Base-by-base conservation (phyloP, 108 stramenopile species). In the Pinguiococcus pyrenoidosus region DNA sequence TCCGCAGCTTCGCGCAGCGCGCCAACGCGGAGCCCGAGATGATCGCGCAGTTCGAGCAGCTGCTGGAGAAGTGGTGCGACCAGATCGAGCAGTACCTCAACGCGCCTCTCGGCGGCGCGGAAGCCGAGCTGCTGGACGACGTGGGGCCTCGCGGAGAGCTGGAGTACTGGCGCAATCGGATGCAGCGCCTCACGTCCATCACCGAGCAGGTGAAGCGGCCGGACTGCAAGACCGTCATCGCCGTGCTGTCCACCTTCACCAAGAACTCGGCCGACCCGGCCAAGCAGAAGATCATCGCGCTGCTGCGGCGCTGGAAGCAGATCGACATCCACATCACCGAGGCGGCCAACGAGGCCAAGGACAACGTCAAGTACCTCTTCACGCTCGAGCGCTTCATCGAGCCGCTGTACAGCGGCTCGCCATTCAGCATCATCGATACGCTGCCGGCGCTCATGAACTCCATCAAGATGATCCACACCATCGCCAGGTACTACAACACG, bases 391-490 rank as follows among this genome's bases (percentile, higher is more conserved):
- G 56, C 33, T 88, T 85, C 49, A 76, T 88, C 50, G 87, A 83
- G 56, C 87, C 84, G 7, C 60, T 88, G 28, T 88, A 88, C 69
- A 56, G 71, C 29, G 83, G 83, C 22, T 75, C 79, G 29, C 73
- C 80, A 13, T 66, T 79, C 32, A 59, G 76, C 24, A 85, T 88
- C 44, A 76, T 83, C 39, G 84, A 88, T 74, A 76, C 83, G 13
- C 72, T 88, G 14, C 87, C 87, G 9, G 84, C 84, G 27, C 71
- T 88, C 25, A 71, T 85, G 55, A 86, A 86, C 66, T 77, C 75
- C 35, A 81, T 88, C 65, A 85, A 88, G 74, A 88, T 88, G 87
- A 84, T 88, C 41, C 82, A 84, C 59, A 79, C 81, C 37, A 88
- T 88, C 48, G 74, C 83, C 32, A 59, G 87, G 24, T 62, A 62